Evolutionary conservation across 2,329 filamentous ascomycete species (phyloP), one percentile per base, ranked within the genome.

Genomic region (Trematosphaeria pertusa): DNA sequence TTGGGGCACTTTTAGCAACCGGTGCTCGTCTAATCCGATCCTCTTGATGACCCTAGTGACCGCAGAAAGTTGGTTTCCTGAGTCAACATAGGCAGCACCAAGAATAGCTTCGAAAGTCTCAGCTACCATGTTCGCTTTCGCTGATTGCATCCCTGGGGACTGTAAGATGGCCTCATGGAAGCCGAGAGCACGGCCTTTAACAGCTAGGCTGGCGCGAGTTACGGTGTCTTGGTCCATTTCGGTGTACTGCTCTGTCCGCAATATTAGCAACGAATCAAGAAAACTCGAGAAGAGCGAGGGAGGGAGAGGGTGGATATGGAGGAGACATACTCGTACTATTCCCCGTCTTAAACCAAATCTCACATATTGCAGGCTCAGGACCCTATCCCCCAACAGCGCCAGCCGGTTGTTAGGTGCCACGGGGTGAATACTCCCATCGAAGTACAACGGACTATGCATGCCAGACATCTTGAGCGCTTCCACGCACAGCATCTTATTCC

Each of bases 81-180:
- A 59, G 38, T 64, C 61, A 21, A 59, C 20, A 35, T 61, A 62
- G 2, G 62, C 37, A 28, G 61, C 61, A n/a, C 59, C 61, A 11
- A 64, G 24, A 24, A 64, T 44, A 9, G 61, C 55, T 38, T 62
- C 59, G 12, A 64, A 44, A 4, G 57, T 48, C 37, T 64, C 61
- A 5, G 57, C 53, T 10, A 59, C 38, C 8, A 44, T n/a, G 28
- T 50, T 19, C 4, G 12, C 20, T 26, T n/a, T 24, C 14, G 2
- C 5, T 10, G 6, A 17, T 5, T 9, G 11, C 5, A 18, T 18
- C 17, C 24, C 12, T 15, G 5, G 10, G n/a, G n/a, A n/a, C n/a
- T 47, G 17, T 9, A 62, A 17, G 19, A 59, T 24, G 30, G 35
- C 32, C 4, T 50, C 34, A 17, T 54, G 24, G 17, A 62, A 28